Conservation (phyloP, 1,139 yeast species). For the Pichia sp. region DNA sequence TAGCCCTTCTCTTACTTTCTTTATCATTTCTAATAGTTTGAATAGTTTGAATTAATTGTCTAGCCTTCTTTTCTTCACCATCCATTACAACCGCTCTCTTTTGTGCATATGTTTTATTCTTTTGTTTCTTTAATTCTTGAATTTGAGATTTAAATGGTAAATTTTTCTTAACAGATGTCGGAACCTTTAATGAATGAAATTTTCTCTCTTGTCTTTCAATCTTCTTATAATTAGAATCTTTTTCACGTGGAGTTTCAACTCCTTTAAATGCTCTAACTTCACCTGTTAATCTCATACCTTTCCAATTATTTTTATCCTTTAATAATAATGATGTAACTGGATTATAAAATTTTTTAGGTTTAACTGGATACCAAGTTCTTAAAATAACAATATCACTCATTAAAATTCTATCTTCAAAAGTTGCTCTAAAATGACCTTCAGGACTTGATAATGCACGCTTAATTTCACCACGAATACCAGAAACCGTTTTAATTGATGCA, state of each 20-base stretch:
- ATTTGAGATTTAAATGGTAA: conserved; percentile 92
- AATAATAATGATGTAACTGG: conserved; percentile 89
- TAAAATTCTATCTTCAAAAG: conserved; percentile 91
- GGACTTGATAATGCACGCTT: conserved; percentile 91
- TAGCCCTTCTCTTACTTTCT: conserved; percentile 68
- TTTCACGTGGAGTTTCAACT: conserved; percentile 47
- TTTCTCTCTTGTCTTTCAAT: conserved; percentile 82
- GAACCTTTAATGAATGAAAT: conserved; percentile 83
- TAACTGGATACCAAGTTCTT: conserved; percentile 96
- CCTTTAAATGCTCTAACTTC: conserved; percentile 76
- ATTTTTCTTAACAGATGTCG: conserved; percentile 65
- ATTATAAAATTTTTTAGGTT: conserved; percentile 83
- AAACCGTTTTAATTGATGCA: conserved; percentile 90
- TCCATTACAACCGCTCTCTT: conserved; percentile 92
- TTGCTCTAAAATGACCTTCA: conserved; percentile 97
- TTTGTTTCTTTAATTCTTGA: conserved; percentile 81
- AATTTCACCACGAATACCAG: conserved; percentile 96
- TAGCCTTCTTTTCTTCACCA: conserved; percentile 90
- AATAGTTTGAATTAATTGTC: conserved; percentile 83
- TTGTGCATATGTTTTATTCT: conserved; percentile 73
- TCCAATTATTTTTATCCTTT: conserved; percentile 77
- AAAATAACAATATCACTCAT: conserved; percentile 85
- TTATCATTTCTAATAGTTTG: conserved; percentile 81
- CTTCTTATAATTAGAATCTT: conserved; percentile 67
- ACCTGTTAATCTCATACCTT: conserved; percentile 94